Evolutionary conservation across 2,329 filamentous ascomycete species (phyloP), one percentile per base, ranked within the genome.

Genomic region (Coleophoma crateriformis): DNA sequence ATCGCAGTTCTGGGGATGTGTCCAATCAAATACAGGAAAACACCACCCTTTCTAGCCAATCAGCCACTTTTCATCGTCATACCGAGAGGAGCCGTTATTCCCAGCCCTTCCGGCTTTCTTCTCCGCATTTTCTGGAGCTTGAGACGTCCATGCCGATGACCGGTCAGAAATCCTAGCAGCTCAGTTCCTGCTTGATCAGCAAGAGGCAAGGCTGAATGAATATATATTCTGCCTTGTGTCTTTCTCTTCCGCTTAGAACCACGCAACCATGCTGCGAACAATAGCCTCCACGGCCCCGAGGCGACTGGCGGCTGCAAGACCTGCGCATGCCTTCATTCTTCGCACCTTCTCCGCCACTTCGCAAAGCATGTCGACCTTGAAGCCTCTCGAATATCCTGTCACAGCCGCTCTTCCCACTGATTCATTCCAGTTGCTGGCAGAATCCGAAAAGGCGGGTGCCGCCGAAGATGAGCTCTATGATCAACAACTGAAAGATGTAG

Each of bases 391-490:
- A 11, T 46, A 62, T 47, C 60, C 62, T n/a, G 48, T 66, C 51
- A 58, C 62, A 40, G 34, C 52, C 3, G 45, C 54, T 33, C 54
- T 62, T 11, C 57, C 61, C 0, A 81, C 87, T 50, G 90, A 95
- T 63, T 80, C 87, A 27, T 96, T 92, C 71, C 92, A 96, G 67
- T 78, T 96, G 13, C 78, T 96, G 1, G 78, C 89, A 38, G 88
- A 90, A 57, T 70, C 79, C 33, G 74, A 86, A 50, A 96, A 97
- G 68, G 74, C 85, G 0, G 90, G 90, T 14, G 75, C 78, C 15
- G 82, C 88, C 0, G 94, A 97, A 68, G 90, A 97, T 69, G 82
- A 82, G 1, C 77, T 96, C 1, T 95, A 91, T 67, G 82, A 91
- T 39, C 80, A 87, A 54, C 89, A 96, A 66, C 76, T 97, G 47